Evolutionary conservation across 257 asterid species (phyloP).

Genomic region (Mitragyna speciosa): DNA sequence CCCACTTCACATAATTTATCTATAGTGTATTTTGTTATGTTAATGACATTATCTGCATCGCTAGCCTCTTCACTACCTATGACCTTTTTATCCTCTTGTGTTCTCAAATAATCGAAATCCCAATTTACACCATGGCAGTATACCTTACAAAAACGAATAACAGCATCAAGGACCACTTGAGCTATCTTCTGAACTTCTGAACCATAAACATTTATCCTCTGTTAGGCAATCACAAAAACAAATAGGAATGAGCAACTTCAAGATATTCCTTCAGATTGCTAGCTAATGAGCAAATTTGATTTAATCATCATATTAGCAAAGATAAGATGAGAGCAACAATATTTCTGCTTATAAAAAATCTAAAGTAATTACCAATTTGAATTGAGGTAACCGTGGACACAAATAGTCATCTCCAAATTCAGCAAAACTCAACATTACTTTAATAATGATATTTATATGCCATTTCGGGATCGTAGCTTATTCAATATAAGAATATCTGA

Average conservation of each 20-base stretch:
- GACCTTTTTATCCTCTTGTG: slow-evolving; percentile 31
- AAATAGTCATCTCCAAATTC: background rate
- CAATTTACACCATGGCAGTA: slow-evolving; percentile 67
- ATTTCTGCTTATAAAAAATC: background rate
- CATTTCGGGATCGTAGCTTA: background rate
- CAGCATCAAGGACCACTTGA: slow-evolving; percentile 59
- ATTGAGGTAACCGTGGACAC: background rate
- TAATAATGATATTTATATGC: background rate
- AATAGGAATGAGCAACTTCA: slow-evolving; percentile 16
- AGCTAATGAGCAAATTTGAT: background rate
- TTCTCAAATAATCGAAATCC: slow-evolving; percentile 45
- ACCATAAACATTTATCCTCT: slow-evolving; percentile 55
- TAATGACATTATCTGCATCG: slow-evolving; percentile 50
- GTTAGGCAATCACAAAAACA: slow-evolving; percentile 30
- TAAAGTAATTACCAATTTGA: background rate
- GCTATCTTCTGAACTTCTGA: slow-evolving; percentile 67
- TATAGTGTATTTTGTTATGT: slow-evolving; percentile 52
- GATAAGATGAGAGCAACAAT: background rate
- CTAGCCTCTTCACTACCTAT: slow-evolving; percentile 42
- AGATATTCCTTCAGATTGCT: background rate
- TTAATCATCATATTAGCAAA: background rate
- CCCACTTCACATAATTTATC: slow-evolving; percentile 85
- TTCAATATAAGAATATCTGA: background rate
- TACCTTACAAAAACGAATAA: slow-evolving; percentile 75
- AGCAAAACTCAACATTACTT: background rate